phyloP scores from a whole-genome alignment of 352 stramenopile species.

The Globisporangium nagaii region DNA sequence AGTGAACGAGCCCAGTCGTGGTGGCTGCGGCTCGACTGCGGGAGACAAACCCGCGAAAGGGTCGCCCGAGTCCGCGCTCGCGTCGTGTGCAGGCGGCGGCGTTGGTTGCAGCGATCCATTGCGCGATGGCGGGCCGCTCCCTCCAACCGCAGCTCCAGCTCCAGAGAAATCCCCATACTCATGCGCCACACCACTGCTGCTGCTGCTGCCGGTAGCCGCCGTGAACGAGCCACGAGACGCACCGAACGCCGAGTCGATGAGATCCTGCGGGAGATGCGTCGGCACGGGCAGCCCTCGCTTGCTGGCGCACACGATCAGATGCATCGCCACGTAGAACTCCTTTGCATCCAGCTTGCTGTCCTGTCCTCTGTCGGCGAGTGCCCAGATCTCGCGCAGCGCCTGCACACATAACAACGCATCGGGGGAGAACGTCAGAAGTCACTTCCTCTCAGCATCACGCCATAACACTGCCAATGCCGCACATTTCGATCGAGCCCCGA shows the following conservation, averaged over 20 bases:
- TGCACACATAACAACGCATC: slow-evolving; percentile 10
- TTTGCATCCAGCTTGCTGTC: slow-evolving; percentile 90
- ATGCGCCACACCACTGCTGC: too few relatives aligned
- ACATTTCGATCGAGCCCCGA: slow-evolving; percentile 88
- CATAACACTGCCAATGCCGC: slow-evolving; percentile 16
- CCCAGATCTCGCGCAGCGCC: slow-evolving; percentile 88
- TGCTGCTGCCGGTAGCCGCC: not conserved
- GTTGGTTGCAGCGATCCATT: slow-evolving; percentile 10
- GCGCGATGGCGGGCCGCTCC: slow-evolving; percentile 9
- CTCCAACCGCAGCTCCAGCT: not conserved
- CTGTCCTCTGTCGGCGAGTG: slow-evolving; percentile 85
- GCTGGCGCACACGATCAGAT: slow-evolving; percentile 94
- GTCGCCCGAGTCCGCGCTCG: slow-evolving; percentile 37
- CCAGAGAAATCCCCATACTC: not conserved
- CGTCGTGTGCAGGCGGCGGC: slow-evolving; percentile 5
- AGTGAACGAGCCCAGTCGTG: slow-evolving; percentile 19
- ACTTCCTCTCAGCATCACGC: not conserved
- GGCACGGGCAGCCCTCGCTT: slow-evolving; percentile 84
- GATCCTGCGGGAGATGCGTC: slow-evolving; percentile 54
- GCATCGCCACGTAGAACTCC: slow-evolving; percentile 96
- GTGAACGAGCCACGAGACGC: slow-evolving; percentile 9
- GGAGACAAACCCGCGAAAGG: slow-evolving; percentile 51
- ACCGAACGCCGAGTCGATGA: slow-evolving; percentile 60
- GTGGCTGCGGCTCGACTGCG: slow-evolving; percentile 22
- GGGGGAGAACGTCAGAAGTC: not conserved